Percentiles rank a stretch among this genome's conserved stretches.
These are phyloP conservation scores for Endotrypanum monterogeii DNA, from an alignment of 208 protist species.

Conservation along the genomic window DNA sequence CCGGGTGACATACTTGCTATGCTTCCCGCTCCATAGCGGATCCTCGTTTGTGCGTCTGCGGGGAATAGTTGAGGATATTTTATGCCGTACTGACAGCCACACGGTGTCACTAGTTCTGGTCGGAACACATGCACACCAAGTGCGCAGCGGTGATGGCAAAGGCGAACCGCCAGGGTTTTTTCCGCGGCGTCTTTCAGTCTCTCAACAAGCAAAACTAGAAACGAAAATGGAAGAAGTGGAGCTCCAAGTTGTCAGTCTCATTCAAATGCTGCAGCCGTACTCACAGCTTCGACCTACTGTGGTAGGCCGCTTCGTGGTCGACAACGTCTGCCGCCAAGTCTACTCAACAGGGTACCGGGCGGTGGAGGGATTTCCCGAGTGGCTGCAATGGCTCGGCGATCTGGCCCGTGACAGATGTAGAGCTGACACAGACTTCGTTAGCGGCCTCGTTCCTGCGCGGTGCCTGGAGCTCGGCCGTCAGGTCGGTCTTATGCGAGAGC, in stretches of 20 bases:
- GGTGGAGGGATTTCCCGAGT: slow-evolving; percentile 60
- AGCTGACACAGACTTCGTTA: slow-evolving; percentile 70
- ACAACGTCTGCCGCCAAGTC: slow-evolving; percentile 62
- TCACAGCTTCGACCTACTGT: slow-evolving; percentile 65
- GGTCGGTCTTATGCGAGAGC: slow-evolving; percentile 30
- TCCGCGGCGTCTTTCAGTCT: slow-evolving; percentile 7
- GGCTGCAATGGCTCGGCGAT: slow-evolving; percentile 70
- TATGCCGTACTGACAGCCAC: slow-evolving; percentile 60
- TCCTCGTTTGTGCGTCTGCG: slow-evolving; percentile 45
- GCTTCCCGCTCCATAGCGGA: slow-evolving; percentile 57
- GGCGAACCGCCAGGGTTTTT: slow-evolving; percentile 3
- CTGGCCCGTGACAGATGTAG: slow-evolving; percentile 55
- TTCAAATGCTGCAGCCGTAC: slow-evolving; percentile 65
- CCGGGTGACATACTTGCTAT: slow-evolving; percentile 75
- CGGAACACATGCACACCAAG: slow-evolving; percentile 39
- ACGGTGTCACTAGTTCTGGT: slow-evolving; percentile 45
- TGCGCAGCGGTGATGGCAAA: slow-evolving; percentile 9
- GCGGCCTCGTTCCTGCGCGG: slow-evolving; percentile 59
- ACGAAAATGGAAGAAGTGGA: slow-evolving; percentile 54
- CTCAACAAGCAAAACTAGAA: slow-evolving; percentile 28
- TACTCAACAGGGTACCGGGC: slow-evolving; percentile 41
- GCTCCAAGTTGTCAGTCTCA: slow-evolving; percentile 63
- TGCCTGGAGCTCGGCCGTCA: slow-evolving; percentile 41
- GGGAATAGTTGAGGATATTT: slow-evolving; percentile 66
- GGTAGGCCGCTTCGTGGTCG: slow-evolving; percentile 65